Conservation (phyloP, 2,329 filamentous ascomycete species). For the Fusarium penzigii region DNA sequence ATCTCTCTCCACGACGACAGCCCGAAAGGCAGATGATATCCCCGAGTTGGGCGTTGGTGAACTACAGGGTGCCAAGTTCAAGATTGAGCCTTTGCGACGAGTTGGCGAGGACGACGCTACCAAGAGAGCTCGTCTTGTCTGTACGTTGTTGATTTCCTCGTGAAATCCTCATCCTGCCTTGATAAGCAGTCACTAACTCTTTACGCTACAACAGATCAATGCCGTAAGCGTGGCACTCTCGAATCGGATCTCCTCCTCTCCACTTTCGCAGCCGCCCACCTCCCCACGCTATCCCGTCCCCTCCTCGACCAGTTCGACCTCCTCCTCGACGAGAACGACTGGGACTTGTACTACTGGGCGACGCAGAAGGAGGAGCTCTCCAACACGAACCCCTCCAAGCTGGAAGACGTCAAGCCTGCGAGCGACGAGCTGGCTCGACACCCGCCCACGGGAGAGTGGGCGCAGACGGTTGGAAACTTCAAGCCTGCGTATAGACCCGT, state of each 20-base stretch:
- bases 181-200: not conserved
- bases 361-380: constrained; percentile 72
- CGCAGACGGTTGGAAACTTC: constrained; percentile 92
- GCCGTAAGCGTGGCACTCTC: constrained; percentile 91
- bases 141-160: constrained; percentile 45
- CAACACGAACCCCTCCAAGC: constrained; percentile 37
- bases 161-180: not conserved
- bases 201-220: constrained; percentile 69
- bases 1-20: constrained; percentile 23
- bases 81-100: constrained; percentile 84
- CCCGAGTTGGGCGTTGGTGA: constrained; percentile 78
- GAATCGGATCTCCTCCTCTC: constrained; percentile 95
- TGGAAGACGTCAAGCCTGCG: constrained; percentile 23
- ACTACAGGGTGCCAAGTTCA: constrained; percentile 83
- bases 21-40: constrained; percentile 18
- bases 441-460: constrained; percentile 75
- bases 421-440: constrained; percentile 37
- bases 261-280: constrained; percentile 84
- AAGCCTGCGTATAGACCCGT: constrained; percentile 92
- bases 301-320: constrained; percentile 84
- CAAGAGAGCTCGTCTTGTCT: constrained; percentile 81
- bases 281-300: constrained; percentile 68
- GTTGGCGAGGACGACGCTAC: constrained; percentile 82
- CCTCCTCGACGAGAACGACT: constrained; percentile 98
- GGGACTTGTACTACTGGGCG: constrained; percentile 99